These are phyloP conservation scores for Xylaria sp. DNA, from an alignment of 2,329 filamentous ascomycete genomes.

Conservation along the genomic window DNA sequence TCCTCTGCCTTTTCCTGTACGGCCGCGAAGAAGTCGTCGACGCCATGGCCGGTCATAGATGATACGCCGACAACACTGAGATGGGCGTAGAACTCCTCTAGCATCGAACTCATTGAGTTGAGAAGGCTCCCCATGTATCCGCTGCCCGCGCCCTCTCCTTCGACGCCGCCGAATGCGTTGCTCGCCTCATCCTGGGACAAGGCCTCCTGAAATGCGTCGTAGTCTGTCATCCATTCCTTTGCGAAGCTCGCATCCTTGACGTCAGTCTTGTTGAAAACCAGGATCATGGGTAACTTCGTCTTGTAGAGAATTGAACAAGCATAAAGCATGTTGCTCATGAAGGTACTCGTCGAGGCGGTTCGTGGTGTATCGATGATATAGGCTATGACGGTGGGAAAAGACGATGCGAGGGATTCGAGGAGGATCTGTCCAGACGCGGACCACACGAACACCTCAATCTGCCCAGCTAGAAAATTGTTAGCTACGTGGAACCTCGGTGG, in stretches of 20 bases:
- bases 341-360: conserved; percentile 91
- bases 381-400: conserved; percentile 95
- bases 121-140: conserved; percentile 97
- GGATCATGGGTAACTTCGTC: conserved; percentile 97
- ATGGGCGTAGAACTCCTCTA: conserved; percentile 97
- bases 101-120: conserved; percentile 97
- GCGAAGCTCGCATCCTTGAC: conserved; percentile 91
- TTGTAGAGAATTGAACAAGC: conserved; percentile 99
- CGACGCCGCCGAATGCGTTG: conserved; percentile 79
- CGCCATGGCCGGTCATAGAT: conserved; percentile 89
- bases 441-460: conserved; percentile 99
- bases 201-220: conserved; percentile 92
- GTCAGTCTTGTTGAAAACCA: conserved; percentile 99
- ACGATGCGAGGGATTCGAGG: conserved; percentile 89
- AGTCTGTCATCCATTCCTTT: conserved; percentile 99
- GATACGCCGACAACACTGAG: conserved; percentile 93
- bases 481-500: neutral
- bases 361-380: conserved; percentile 98
- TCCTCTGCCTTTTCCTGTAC: conserved; percentile 89
- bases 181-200: conserved; percentile 81
- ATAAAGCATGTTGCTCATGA: conserved; percentile 99
- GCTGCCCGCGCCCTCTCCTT: conserved; percentile 77
- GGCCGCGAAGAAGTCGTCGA: conserved; percentile 93
- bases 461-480: conserved; percentile 66
- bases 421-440: conserved; percentile 94